Base-by-base conservation (phyloP, 495 filamentous ascomycete genomes). In the Aspergillus mulundensis region DNA sequence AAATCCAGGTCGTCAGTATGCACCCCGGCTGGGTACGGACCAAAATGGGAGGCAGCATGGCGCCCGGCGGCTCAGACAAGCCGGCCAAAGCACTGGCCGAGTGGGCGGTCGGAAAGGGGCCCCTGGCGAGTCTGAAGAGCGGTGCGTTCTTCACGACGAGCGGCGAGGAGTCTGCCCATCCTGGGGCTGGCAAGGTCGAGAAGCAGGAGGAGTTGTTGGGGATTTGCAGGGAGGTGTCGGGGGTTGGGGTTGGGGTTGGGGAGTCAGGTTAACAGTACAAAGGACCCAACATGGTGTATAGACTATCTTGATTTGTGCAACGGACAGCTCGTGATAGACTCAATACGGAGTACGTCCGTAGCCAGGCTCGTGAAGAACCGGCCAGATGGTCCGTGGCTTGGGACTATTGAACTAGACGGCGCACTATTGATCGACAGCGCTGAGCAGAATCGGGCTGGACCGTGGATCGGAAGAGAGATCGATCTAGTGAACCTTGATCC, bases 21-120 rank as follows among this genome's bases (percentile, higher is more conserved):
- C 76, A 82, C 65, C 84, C 84, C 6, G 84, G 84, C 3, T 86
- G 83, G 84, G 82, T 86, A 40, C 68, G 76, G 55, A 87, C 83
- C 8, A 79, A 82, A 65, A 81, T 86, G 81, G 83, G 83, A 10
- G 82, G 82, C 0, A 51, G 53, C 14, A 68, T 64, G 49, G 83
- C 82, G 0, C 61, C 75, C 3, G 71, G 78, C 2, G 66, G 71
- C n/a, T 61, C 76, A 45, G 60, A 71, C n/a, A 72, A 77, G 50
- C 76, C 78, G 10, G 65, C 79, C 1, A 68, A 69, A 5, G 70
- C 72, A 1, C 72, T 79, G 59, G 73, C 75, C 6, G 69, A 77
- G 46, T 72, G 77, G 41, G 77, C 75, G 0, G 65, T 70, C 52
- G 78, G 75, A 0, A 49, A 73, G 41, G 65, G 66, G 5, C 54